These are phyloP conservation scores for Rhinocladiella similis DNA, from an alignment of 2,329 filamentous ascomycete genomes.

Conservation along the genomic window DNA sequence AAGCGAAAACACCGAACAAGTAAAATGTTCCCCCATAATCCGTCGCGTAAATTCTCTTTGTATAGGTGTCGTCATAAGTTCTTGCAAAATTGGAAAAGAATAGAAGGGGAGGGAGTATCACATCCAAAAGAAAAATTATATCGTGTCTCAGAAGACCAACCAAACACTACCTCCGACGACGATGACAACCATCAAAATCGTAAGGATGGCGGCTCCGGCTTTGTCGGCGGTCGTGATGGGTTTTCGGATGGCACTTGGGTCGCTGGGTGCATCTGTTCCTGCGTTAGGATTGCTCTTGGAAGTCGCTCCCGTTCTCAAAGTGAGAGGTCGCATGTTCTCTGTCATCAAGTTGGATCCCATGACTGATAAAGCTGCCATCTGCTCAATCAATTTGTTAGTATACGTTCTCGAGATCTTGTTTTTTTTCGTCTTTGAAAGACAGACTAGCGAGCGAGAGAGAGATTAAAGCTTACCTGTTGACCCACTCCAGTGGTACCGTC, in stretches of 20 bases:
- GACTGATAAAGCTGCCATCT: conserved; percentile 64
- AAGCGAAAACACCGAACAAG: no score
- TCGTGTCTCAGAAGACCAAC: conserved; percentile 15
- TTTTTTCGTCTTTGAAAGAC: background rate
- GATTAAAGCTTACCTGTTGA: conserved; percentile 37
- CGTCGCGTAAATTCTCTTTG: no score
- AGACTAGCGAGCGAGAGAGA: background rate
- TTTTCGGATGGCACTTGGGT: conserved; percentile 9
- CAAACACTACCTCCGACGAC: conserved; percentile 25
- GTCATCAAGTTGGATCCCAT: conserved; percentile 61
- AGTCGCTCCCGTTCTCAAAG: conserved; percentile 58
- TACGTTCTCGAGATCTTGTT: background rate
- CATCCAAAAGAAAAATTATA: background rate
- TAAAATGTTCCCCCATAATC: no score
- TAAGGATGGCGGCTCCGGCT: conserved; percentile 42
- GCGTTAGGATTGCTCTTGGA: conserved; percentile 41
- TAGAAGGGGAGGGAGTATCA: no score
- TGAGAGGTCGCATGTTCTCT: conserved; percentile 49
- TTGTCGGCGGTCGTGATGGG: conserved; percentile 37
- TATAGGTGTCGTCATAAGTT: no score
- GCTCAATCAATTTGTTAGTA: conserved; percentile 2
- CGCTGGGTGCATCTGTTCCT: conserved; percentile 26
- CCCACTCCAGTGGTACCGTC: conserved; percentile 40
- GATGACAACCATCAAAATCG: conserved; percentile 32
- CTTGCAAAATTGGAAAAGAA: no score